Percentiles rank a stretch among this genome's conserved stretches.
These are phyloP conservation scores for Macrocystidia cucumis DNA, from an alignment of 1,284 basidiomycete genomes.

Conservation along the genomic window DNA sequence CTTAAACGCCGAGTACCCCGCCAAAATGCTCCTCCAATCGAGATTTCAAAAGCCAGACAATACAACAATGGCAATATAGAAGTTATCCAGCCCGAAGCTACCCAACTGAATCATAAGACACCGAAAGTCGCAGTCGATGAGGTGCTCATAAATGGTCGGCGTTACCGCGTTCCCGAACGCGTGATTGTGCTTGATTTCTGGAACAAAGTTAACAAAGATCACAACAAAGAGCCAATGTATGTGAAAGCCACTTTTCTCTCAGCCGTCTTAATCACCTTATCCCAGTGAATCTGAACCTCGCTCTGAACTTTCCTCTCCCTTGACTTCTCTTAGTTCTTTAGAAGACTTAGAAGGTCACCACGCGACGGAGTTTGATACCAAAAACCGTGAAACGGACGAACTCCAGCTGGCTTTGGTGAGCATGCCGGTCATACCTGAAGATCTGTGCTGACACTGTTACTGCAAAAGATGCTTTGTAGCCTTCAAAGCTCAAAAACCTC, in stretches of 20 bases:
- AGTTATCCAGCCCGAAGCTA: constrained; percentile 61
- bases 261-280: constrained; percentile 1
- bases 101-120: constrained; percentile 21
- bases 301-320: constrained; percentile 58
- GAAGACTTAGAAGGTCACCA: constrained; percentile 53
- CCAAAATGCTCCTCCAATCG: constrained; percentile 57
- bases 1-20: constrained; percentile 74
- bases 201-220: constrained; percentile 64
- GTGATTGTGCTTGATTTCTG: constrained; percentile 94
- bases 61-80: constrained; percentile 93
- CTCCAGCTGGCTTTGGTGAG: constrained; percentile 37
- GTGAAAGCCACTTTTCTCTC: constrained; percentile 14
- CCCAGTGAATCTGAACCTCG: constrained; percentile 29
- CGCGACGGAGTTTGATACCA: too few species aligned
- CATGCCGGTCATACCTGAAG: too few species aligned
- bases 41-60: constrained; percentile 61
- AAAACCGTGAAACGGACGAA: constrained; percentile 23
- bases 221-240: constrained; percentile 33
- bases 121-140: constrained; percentile 60
- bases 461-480: constrained; percentile 17
- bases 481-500: background rate
- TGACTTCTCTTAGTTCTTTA: constrained; percentile 69
- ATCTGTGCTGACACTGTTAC: constrained; percentile 1
- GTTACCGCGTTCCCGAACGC: constrained; percentile 91
- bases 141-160: constrained; percentile 74